Base-by-base conservation (phyloP, 1,284 basidiomycete species). In the Ceratobasidium sp. region DNA sequence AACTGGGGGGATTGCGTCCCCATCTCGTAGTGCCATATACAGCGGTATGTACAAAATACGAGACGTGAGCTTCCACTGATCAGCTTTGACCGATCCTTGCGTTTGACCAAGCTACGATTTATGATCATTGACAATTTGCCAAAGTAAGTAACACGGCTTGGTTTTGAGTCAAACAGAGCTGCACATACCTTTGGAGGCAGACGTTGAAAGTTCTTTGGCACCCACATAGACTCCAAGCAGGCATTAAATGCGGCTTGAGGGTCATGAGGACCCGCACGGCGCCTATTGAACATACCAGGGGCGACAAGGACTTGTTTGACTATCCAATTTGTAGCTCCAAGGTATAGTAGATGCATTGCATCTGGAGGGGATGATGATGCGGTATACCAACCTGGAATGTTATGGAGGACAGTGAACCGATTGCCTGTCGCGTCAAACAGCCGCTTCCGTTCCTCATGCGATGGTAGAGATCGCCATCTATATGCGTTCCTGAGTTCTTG, bases 321-420 rank as follows among this genome's bases (percentile, higher is more conserved):
- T 21, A 71, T 41, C 69, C 69, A 71, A 12, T 46, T 48, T n/a
- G 52, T 57, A 14, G 36, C 69, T 3, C 69, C 69, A 39, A 60
- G 69, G 41, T 71, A 71, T 18, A 71, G 57, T 6, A 71, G 34
- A 9, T 71, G 69, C 69, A 71, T 71, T 0, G 69, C n/a, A 46
- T 71, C 69, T 3, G n/a, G 57, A 4, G 57, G 69, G 12, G 45
- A 71, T 6, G 4, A 30, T 0, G 53, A 23, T 21, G 57, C 26
- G 0, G 57, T 71, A 23, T 71, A 45, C 69, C 69, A 71, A 0
- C 69, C 69, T 3, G 69, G 69, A 12, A 71, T 16, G 1, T 9
- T 18, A 14, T 71, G 57, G 1, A 71, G 23, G 8, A 34, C 10
- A 0, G 57, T 71, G 21, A 60, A 71, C 6, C 57, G 5, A 32